Percentiles rank a stretch among this genome's conserved stretches.
Evolutionary conservation across 768 basidiomycete genomes (phyloP).

Genomic region (Mycena amicta): DNA sequence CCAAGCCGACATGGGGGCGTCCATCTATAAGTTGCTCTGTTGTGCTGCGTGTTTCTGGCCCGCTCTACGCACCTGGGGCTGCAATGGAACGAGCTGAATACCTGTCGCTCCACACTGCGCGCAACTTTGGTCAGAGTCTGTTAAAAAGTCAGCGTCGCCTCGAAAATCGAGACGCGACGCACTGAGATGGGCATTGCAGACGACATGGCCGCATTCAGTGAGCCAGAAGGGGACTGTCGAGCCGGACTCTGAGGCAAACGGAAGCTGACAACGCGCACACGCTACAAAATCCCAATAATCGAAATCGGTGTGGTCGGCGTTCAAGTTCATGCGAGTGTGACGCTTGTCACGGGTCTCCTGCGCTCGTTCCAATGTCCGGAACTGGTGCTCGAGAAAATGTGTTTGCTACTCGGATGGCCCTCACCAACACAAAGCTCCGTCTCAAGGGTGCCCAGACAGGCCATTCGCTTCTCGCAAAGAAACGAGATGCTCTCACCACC

Average conservation of each 20-base stretch:
- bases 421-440: slow-evolving; percentile 88
- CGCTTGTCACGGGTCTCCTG: too few relatives aligned
- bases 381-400: slow-evolving; percentile 89
- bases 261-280: slow-evolving; percentile 71
- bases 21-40: slow-evolving; percentile 53
- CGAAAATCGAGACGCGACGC: slow-evolving; percentile 22
- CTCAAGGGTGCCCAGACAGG: slow-evolving; percentile 94
- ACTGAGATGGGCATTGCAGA: slow-evolving; percentile 89
- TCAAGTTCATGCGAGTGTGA: too few relatives aligned
- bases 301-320: slow-evolving; percentile 39
- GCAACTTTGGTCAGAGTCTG: slow-evolving; percentile 77
- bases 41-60: background rate
- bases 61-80: slow-evolving; percentile 59
- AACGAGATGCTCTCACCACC: slow-evolving; percentile 94
- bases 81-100: slow-evolving; percentile 73
- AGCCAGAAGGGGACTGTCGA: slow-evolving; percentile 82
- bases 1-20: slow-evolving; percentile 81
- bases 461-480: slow-evolving; percentile 94
- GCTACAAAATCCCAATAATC: slow-evolving; percentile 83
- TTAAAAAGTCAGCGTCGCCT: background rate
- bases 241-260: slow-evolving; percentile 56
- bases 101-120: slow-evolving; percentile 62
- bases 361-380: slow-evolving; percentile 78
- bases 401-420: slow-evolving; percentile 96
- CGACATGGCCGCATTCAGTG: slow-evolving; percentile 84